Evolutionary conservation across 352 stramenopile species (phyloP).

Genomic region (Phytophthora meadii): DNA sequence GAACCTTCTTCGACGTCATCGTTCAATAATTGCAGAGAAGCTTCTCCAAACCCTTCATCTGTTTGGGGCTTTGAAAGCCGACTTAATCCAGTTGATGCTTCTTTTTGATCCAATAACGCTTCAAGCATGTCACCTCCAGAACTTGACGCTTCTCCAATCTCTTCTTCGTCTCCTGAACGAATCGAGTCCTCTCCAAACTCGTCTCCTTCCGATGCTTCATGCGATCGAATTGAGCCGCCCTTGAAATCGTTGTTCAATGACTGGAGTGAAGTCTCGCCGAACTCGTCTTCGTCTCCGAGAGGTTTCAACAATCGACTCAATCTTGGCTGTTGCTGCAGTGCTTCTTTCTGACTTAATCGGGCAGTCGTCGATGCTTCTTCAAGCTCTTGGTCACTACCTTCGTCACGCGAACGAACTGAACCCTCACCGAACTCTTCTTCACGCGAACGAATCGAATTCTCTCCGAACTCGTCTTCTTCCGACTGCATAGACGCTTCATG

Average conservation of each 20-base stretch:
- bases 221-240: too few relatives aligned
- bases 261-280: too few relatives aligned
- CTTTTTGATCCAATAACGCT: neutral
- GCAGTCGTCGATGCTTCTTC: too few relatives aligned
- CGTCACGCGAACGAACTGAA: too few relatives aligned
- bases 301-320: too few relatives aligned
- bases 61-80: neutral
- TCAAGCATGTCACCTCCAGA: neutral
- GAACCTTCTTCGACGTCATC: neutral
- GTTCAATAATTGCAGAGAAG: neutral
- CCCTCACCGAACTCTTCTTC: neutral
- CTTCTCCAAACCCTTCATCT: conserved; percentile 2
- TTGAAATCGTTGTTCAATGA: too few relatives aligned
- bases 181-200: neutral
- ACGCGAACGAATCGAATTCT: conserved; percentile 4
- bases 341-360: too few relatives aligned
- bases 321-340: too few relatives aligned
- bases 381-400: too few relatives aligned
- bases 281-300: too few relatives aligned
- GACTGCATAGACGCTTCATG: neutral
- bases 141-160: neutral
- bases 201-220: too few relatives aligned
- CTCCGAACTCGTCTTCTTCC: conserved; percentile 8
- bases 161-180: neutral
- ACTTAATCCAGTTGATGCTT: neutral